Percentiles rank a stretch among this genome's conserved stretches.
Conservation (phyloP, 441 rosid species). For the Gossypium davidsonii region DNA sequence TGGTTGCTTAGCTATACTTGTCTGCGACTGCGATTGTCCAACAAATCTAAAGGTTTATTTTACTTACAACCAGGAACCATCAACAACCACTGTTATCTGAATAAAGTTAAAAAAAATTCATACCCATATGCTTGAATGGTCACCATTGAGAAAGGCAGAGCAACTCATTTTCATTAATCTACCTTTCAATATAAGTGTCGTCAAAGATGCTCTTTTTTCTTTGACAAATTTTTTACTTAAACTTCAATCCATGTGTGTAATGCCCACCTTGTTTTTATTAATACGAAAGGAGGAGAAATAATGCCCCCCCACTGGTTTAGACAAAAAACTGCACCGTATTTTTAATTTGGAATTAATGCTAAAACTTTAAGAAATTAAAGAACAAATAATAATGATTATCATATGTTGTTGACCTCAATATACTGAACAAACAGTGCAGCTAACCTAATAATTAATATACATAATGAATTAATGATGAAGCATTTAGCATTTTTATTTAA, state of each 20-base stretch:
- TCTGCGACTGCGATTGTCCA: conserved; percentile 26
- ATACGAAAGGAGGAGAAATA: neutral
- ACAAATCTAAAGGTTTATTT: conserved; percentile 10
- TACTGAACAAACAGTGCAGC: neutral
- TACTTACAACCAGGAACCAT: conserved; percentile 14
- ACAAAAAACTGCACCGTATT: neutral
- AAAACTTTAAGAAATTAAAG: neutral
- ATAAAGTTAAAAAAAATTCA: neutral
- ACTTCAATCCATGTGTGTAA: neutral
- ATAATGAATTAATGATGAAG: neutral
- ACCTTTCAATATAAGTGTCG: neutral
- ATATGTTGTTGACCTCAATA: neutral
- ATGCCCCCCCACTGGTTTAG: neutral
- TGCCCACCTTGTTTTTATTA: neutral
- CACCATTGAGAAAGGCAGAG: neutral
- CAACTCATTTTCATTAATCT: neutral
- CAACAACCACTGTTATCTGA: neutral
- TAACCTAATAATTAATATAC: neutral
- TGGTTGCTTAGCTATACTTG: conserved; percentile 21
- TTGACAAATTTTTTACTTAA: neutral
- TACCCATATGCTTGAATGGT: neutral
- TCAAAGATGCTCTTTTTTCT: neutral
- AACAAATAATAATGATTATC: neutral
- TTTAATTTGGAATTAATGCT: neutral
- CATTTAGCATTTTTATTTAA: neutral